Conservation (phyloP, 768 basidiomycete species). For the Saitozyma podzolica region DNA sequence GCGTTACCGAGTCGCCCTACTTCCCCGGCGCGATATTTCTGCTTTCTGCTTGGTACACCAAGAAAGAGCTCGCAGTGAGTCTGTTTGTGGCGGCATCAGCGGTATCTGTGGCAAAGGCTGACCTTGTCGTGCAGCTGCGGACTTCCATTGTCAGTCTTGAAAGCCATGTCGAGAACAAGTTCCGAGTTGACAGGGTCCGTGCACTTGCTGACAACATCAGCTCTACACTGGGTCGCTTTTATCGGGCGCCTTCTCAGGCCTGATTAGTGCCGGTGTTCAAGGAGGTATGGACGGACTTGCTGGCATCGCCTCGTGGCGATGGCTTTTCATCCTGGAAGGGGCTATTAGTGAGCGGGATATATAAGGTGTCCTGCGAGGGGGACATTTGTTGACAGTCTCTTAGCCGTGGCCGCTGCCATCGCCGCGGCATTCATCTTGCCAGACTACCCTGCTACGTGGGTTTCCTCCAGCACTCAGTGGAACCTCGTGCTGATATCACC, state of each 20-base stretch:
- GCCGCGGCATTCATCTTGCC: constrained; percentile 21
- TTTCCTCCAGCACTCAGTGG: constrained; percentile 14
- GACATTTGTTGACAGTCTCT: constrained; percentile 17
- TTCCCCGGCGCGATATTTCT: constrained; percentile 52
- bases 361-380: neutral
- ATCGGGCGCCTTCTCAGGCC: constrained; percentile 36
- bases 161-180: too few relatives aligned
- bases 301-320: constrained; percentile 74
- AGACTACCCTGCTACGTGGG: constrained; percentile 23
- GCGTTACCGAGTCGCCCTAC: constrained; percentile 39
- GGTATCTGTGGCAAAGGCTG: constrained; percentile 8
- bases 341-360: constrained; percentile 12
- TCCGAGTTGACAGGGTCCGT: too few relatives aligned
- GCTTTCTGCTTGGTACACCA: constrained; percentile 41
- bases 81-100: too few relatives aligned
- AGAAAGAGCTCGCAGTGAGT: constrained; percentile 31
- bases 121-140: constrained; percentile 49
- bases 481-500: constrained; percentile 5
- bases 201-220: too few relatives aligned
- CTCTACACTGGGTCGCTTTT: constrained; percentile 31
- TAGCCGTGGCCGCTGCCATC: constrained; percentile 15
- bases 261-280: constrained; percentile 75
- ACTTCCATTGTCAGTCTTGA: constrained; percentile 47
- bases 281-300: constrained; percentile 67
- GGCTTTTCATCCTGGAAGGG: constrained; percentile 49